Evolutionary conservation across 768 basidiomycete genomes (phyloP), one percentile per base, ranked within the genome.

Genomic region (Infundibulicybe gibba): DNA sequence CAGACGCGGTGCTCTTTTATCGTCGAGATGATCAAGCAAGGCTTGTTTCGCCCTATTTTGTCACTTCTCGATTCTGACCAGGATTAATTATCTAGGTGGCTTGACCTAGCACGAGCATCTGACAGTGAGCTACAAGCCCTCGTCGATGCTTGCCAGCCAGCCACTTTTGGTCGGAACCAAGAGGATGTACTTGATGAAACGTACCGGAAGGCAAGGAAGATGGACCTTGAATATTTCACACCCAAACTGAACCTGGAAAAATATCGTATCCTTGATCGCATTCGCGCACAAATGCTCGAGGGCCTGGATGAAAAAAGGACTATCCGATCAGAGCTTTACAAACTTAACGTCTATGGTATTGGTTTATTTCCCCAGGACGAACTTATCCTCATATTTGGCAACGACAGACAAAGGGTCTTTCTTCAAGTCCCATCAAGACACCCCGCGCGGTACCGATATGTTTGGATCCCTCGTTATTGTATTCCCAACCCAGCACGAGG

Each of bases 391-490:
- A 6, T 21, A 13, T 11, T 32, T 16, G n/a, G 11, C 32, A 25
- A 49, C 38, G 3, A 14, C 17, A 38, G 35, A 38, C 17, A 14
- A 19, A 74, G 74, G 64, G 1, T 67, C 67, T 0, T 78, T 75
- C 54, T 80, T 79, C 65, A 76, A 75, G 52, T 34, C 71, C 0
- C 78, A 78, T 50, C 63, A 70, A 35, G 79, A 79, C 48, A 77
- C 77, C 0, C 75, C 74, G 5, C 68, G 70, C 8, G 54, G 60
- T 6, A 60, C 63, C 8, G 51, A 54, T 20, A 78, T 79, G 70
- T 72, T 81, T 34, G 78, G 74, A 1, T 79, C 79, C 1, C 66
- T 83, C 8, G 70, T 80, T 1, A 51, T 80, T 30, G 66, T 75
- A 14, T 67, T 77, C 41, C 78, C 78, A 12, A 71, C 71, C 1